These are phyloP conservation scores for Colletotrichum siamense DNA, from an alignment of 2,329 filamentous ascomycete genomes.

Conservation along the genomic window DNA sequence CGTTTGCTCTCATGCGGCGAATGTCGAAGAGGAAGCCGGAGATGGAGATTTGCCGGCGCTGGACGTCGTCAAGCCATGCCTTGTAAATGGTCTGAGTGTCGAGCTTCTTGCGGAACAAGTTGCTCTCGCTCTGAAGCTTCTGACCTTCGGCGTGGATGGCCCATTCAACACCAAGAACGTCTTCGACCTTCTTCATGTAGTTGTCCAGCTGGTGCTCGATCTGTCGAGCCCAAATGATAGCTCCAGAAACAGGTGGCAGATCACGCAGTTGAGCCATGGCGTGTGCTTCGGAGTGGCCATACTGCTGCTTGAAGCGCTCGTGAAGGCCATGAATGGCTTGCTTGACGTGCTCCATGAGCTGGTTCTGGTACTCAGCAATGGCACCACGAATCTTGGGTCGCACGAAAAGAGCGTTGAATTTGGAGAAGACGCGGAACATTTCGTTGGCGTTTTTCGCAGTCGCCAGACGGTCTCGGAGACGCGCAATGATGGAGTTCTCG, in stretches of 20 bases:
- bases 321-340: slow-evolving; percentile 92
- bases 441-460: slow-evolving; percentile 98
- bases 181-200: slow-evolving; percentile 99
- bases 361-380: slow-evolving; percentile 97
- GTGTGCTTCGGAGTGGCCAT: slow-evolving; percentile 96
- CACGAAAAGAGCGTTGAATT: slow-evolving; percentile 98
- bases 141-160: slow-evolving; percentile 92
- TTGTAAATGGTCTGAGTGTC: slow-evolving; percentile 94
- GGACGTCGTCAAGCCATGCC: slow-evolving; percentile 91
- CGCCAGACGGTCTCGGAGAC: slow-evolving; percentile 88
- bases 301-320: slow-evolving; percentile 98
- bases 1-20: slow-evolving; percentile 84
- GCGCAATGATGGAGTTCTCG: slow-evolving; percentile 98
- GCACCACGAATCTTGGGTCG: slow-evolving; percentile 98
- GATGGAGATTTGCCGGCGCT: slow-evolving; percentile 87
- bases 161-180: slow-evolving; percentile 95
- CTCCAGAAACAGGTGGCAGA: slow-evolving; percentile 92
- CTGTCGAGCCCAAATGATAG: slow-evolving; percentile 96
- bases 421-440: slow-evolving; percentile 99
- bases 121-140: slow-evolving; percentile 89
- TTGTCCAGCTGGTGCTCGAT: slow-evolving; percentile 95
- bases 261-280: slow-evolving; percentile 98
- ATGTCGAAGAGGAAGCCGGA: slow-evolving; percentile 92
- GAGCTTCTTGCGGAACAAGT: slow-evolving; percentile 93
- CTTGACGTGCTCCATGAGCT: slow-evolving; percentile 97